Evolutionary conservation across 371 early-diverging fungal genomes (phyloP), one percentile per base, ranked within the genome.

Genomic region (Apophysomyces sp.): DNA sequence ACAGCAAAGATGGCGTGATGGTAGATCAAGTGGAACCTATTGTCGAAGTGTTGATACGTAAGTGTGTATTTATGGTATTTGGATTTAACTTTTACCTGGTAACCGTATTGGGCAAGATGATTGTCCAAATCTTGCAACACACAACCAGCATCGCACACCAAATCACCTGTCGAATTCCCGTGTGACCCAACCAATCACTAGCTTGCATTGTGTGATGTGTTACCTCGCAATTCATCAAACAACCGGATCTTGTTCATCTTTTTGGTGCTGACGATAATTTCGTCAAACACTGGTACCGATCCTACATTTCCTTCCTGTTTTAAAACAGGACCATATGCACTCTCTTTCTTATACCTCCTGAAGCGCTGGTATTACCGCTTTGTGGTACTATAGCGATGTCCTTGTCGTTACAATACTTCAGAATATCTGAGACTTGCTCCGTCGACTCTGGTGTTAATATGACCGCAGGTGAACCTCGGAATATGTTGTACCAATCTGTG

Each of bases 331-430:
- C 21, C 4, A 21, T 21, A 44, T 18, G 49, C 18, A 21, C 9
- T 21, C 1, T 8, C 18, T 18, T 7, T 6, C 9, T 13, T 12
- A 39, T 68, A 63, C 90, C 91, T 44, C 89, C 89, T 24, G 73
- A 73, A 4, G 77, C 74, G 29, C 96, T 92, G 2, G 97, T 97
- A 74, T 96, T 97, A 27, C 97, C 98, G 58, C 98, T 96, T 71
- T 98, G 98, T 28, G 97, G 96, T 0, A 94, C 94, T 15, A 98
- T 91, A 1, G 95, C 96, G 18, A 98, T 71, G 62, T 51, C 68
- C n/a, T 87, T 63, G 15, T 86, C 82, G 67, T 93, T 89, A 78
- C 98, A 98, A 69, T 98, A 92, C 40, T 76, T 81, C 15, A 97
- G 68, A n/a, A 97, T 85, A 53, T 84, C 66, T 0, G 91, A 82